These are phyloP conservation scores for Trichomonascus vanleenenianus DNA, from an alignment of 805 yeast species.

Conservation along the genomic window DNA sequence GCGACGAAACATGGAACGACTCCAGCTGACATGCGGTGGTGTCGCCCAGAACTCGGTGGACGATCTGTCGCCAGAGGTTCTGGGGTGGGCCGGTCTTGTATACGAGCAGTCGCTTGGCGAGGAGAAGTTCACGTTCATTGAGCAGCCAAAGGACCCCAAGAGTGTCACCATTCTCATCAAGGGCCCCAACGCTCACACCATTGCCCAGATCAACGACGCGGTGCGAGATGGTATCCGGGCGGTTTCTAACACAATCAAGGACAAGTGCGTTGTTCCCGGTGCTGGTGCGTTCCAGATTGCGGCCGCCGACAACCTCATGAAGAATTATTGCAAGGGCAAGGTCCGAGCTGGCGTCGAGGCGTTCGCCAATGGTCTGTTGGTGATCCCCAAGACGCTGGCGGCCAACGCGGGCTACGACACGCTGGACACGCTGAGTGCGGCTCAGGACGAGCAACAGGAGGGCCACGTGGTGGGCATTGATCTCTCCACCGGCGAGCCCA, in stretches of 20 bases:
- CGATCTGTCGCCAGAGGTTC: constrained; percentile 67
- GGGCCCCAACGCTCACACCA: constrained; percentile 84
- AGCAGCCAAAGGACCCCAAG: constrained; percentile 79
- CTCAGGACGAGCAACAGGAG: constrained; percentile 81
- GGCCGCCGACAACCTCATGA: constrained; percentile 59
- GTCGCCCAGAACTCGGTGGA: constrained; percentile 97
- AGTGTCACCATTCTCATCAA: constrained; percentile 86
- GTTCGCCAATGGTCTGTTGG: constrained; percentile 83
- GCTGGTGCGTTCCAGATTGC: constrained; percentile 94
- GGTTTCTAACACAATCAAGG: constrained; percentile 84
- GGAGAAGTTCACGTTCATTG: constrained; percentile 93
- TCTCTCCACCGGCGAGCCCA: constrained; percentile 84
- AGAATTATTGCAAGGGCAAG: constrained; percentile 66
- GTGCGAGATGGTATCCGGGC: constrained; percentile 95
- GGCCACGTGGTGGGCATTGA: constrained; percentile 87
- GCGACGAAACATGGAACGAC: constrained; percentile 97
- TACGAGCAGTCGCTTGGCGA: constrained; percentile 93
- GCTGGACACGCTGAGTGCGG: constrained; percentile 76
- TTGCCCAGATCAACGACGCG: constrained; percentile 93
- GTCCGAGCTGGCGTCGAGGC: constrained; percentile 87
- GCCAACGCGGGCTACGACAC: constrained; percentile 92
- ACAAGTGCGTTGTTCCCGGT: constrained; percentile 83
- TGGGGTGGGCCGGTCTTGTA: constrained; percentile 86
- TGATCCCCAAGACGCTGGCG: constrained; percentile 87
- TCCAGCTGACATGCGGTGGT: constrained; percentile 94